Base-by-base conservation (phyloP, 2,329 filamentous ascomycete species). In the Botrytis aclada region DNA sequence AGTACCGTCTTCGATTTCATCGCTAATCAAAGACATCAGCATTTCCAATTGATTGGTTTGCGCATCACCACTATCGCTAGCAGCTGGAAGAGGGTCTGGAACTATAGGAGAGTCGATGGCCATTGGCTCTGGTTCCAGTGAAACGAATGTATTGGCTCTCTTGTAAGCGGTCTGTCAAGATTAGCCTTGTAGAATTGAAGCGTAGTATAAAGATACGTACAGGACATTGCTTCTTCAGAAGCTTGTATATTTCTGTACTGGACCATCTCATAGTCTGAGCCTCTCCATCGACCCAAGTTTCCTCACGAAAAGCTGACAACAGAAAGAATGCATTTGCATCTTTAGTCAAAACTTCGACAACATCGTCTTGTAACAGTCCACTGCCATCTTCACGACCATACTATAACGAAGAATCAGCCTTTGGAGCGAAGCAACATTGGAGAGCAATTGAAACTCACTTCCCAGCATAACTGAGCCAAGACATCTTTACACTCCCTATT, bases 251-350 rank as follows among this genome's bases (percentile, higher is more conserved):
- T 18, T 67, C 41, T 25, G 70, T 72, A 34, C 32, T 25, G 6
- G 34, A 45, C 70, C 70, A 72, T 32, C 22, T 67, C 32, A 72
- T 56, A 4, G 5, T 29, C 62, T 60, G 45, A 8, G 45, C 32
- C 4, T 67, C 29, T 41, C 32, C 29, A 20, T 72, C 62, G 34
- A 67, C 70, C 43, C 34, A 72, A 16, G 4, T 39, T 22, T 72
- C 70, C 32, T 72, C 47, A 20, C 70, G 43, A 67, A 72, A 72
- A 8, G 51, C 47, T 3, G 70, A 67, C 9, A 67, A 37, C 14
- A 72, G 70, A 25, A 72, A 72, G 6, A 67, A 72, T 22, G 70
- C 51, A 72, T 72, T 72, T 5, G 51, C 47, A 72, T 67, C 51
- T 45, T 72, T 56, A 45, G 62, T 67, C 18, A 72, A 47, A 60